Base-by-base conservation (phyloP, 192 early-diverging fungal species). In the Phycomyces nitens region DNA sequence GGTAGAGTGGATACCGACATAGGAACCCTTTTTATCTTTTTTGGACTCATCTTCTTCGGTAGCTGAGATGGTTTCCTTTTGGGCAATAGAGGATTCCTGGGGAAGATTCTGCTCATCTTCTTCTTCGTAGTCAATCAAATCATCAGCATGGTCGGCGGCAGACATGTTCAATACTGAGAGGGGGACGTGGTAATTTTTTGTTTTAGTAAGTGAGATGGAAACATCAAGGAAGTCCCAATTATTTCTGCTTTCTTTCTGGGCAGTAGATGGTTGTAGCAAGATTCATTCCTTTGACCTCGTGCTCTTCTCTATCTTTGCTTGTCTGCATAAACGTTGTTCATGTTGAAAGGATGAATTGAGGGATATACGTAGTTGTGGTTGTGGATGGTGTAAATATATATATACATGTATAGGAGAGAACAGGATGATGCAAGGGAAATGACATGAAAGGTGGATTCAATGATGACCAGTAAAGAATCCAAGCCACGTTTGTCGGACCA, bases 1-100 rank as follows among this genome's bases (percentile, higher is more conserved):
- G 41, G 96, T 99, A 16, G 96, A 92, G 81, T 99, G 96, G 62
- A 99, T 90, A 78, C 95, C 94, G 53, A 96, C 96, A 73, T 99
- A 99, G 62, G 92, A 94, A 40, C 96, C 96, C 80, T 97, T 97
- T 83, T 95, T 95, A 60, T 87, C 86, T 66, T 93, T 92, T 62
- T 89, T 84, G 26, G 86, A 82, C 27, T 84, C 89, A 47, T 77
- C 81, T 23, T 76, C 85, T 54, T 61, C 73, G 5, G 71, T 69
- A 3, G 70, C 59, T 7, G 44, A 47, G 11, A 18, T 11, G 49
- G 58, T 69, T n/a, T 72, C 65, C 15, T 77, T 57, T 53, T 77
- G 73, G 24, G 75, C 77, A 7, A 78, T 68, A 7, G 18, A 47
- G 52, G 80, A 71, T 21, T 77, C 82, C 40, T 81, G 80, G 38